Conservation (phyloP, 1,284 basidiomycete genomes). For the Ceratobasidium sp. region DNA sequence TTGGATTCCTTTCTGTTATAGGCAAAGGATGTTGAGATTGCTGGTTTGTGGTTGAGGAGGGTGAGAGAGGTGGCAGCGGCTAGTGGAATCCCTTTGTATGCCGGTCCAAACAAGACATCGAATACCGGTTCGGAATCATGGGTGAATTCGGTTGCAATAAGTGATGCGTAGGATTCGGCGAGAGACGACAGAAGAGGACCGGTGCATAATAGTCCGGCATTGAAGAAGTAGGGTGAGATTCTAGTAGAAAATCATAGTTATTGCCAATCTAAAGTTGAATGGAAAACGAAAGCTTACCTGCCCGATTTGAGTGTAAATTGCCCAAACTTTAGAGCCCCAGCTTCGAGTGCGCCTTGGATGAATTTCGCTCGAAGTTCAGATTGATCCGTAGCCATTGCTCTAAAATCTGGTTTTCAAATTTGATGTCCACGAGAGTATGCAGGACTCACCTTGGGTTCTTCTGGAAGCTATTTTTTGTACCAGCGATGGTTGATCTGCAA, state of each 20-base stretch:
- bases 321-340: conserved; percentile 85
- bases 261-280: conserved; percentile 13
- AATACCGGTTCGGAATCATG: conserved; percentile 57
- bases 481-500: too few species aligned
- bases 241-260: conserved; percentile 51
- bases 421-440: neutral
- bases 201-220: conserved; percentile 86
- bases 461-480: too few species aligned
- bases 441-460: neutral
- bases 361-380: conserved; percentile 49
- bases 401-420: neutral
- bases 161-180: conserved; percentile 86
- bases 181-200: conserved; percentile 82
- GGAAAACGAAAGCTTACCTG: conserved; percentile 62
- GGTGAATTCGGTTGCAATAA: conserved; percentile 56
- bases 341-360: conserved; percentile 57
- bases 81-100: conserved; percentile 97
- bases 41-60: conserved; percentile 71
- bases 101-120: conserved; percentile 94
- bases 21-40: conserved; percentile 77
- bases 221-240: conserved; percentile 96
- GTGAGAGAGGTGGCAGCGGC: conserved; percentile 83
- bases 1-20: conserved; percentile 98
- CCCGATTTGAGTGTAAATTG: conserved; percentile 93
- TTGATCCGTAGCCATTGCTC: neutral